Evolutionary conservation across 352 stramenopile species (phyloP), one percentile per base, ranked within the genome.

Genomic region (Globisporangium takayamanum): DNA sequence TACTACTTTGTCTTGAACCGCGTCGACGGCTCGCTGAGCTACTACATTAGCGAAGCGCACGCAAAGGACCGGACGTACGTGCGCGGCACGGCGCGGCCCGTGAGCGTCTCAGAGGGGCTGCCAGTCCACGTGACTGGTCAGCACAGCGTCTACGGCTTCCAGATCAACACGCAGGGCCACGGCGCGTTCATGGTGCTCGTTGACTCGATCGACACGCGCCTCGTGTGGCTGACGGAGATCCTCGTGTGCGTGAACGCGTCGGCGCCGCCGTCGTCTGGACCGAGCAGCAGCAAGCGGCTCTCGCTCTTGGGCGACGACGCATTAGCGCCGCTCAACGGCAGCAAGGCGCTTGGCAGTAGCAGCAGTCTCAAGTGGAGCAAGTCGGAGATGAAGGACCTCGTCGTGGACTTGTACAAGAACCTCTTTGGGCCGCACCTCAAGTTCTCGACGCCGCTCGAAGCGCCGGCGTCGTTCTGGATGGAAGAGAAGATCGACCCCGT

Each of bases 1-100:
- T 92, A 88, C 53, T 94, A 89, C 60, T 94, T 94, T 48, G 82
- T 92, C 26, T 69, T 94, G 20, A 86, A 92, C 57, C 82, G 83
- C 39, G 66, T 72, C 18, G 76, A 91, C 3, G 82, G 83, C 12
- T 81, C 79, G 8, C 56, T 94, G 45, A 90, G 82, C 63, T 94
- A 92, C 57, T 94, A 94, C 69, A 87, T 92, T 16, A 92, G 79
- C 41, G 85, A 94, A 54, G 77, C 82, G 47, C 85, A 94, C 56
- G 85, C 85, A 7, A 88, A 89, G 59, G 83, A 94, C 52, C 80
- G 83, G 10, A 94, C 83, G n/a, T 91, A 88, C 50, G 67, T 94
- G 50, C 79, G 84, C 11, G 85, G 85, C n/a, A 91, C 83, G 5
- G 75, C 78, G 6, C 80, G 82, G 50, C 85, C 85, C 0, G 63